Conservation (phyloP, 495 filamentous ascomycete genomes). For the Bacidia gigantensis region DNA sequence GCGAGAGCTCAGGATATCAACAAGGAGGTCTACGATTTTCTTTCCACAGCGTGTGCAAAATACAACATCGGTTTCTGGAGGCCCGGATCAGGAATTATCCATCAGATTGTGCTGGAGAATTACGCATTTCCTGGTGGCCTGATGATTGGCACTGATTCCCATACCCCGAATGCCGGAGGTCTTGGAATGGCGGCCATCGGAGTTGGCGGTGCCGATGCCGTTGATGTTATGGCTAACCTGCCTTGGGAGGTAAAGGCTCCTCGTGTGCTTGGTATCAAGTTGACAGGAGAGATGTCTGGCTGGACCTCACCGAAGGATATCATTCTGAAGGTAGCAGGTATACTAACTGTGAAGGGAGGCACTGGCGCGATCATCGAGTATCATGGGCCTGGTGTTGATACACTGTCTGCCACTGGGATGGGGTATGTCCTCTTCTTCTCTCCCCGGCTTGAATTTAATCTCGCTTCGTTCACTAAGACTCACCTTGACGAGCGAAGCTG, state of each 20-base stretch:
- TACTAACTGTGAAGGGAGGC: conserved; percentile 94
- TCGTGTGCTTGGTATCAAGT: conserved; percentile 89
- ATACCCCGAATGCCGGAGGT: conserved; percentile 97
- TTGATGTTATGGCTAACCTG: conserved; percentile 96
- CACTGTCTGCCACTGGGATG: conserved; percentile 54
- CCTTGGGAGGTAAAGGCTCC: conserved; percentile 98
- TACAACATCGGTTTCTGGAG: conserved; percentile 99
- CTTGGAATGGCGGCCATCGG: conserved; percentile 92
- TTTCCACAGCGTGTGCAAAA: conserved; percentile 87
- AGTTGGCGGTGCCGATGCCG: conserved; percentile 97
- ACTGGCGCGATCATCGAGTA: conserved; percentile 97
- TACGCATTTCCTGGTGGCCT: conserved; percentile 97
- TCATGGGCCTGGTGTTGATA: conserved; percentile 70
- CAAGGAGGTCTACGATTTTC: conserved; percentile 99
- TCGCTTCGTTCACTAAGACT: not conserved
- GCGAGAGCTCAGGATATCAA: conserved; percentile 84
- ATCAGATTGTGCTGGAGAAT: conserved; percentile 97
- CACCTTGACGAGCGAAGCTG: too few relatives aligned
- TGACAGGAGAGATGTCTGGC: conserved; percentile 79
- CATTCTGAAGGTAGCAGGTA: conserved; percentile 95
- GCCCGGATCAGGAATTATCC: conserved; percentile 97
- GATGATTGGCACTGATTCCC: conserved; percentile 96
- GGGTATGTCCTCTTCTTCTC: too few relatives aligned
- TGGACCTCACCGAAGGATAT: conserved; percentile 97
- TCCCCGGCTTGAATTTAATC: not conserved